A percentile compares a stretch with the other conserved stretches of the same genome.
phyloP scores from a whole-genome alignment of 352 stramenopile genomes.

The Nothophytophthora sp. region DNA sequence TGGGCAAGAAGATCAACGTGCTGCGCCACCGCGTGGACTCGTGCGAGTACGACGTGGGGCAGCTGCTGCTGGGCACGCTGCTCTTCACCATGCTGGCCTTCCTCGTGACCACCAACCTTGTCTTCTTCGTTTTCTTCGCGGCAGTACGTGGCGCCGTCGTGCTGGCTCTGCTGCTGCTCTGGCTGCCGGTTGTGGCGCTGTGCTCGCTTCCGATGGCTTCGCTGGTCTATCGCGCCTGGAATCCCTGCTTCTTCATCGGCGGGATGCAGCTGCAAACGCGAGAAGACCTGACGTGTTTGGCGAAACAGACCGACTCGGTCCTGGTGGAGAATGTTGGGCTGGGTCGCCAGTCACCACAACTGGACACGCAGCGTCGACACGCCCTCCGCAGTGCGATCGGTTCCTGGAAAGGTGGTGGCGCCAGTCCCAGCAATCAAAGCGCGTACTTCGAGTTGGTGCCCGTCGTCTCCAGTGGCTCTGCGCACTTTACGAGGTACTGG shows the following conservation, averaged over 20 bases:
- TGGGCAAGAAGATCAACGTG: constrained; percentile 95
- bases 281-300: not conserved
- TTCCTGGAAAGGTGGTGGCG: constrained; percentile 11
- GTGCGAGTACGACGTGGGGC: constrained; percentile 90
- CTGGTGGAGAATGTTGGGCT: constrained; percentile 22
- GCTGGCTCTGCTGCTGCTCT: constrained; percentile 36
- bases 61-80: constrained; percentile 93
- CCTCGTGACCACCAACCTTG: constrained; percentile 92
- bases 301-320: not conserved
- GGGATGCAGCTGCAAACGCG: constrained; percentile 31
- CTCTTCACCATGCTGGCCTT: constrained; percentile 93
- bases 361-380: constrained; percentile 22
- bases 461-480: constrained; percentile 15
- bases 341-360: constrained; percentile 5
- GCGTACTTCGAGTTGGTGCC: constrained; percentile 26
- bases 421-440: not conserved
- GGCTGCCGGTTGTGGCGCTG: constrained; percentile 54
- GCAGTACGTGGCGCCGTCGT: constrained; percentile 65
- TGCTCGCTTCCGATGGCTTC: constrained; percentile 51
- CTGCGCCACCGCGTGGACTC: constrained; percentile 92
- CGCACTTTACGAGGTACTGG: constrained; percentile 38
- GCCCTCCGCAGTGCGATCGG: constrained; percentile 16
- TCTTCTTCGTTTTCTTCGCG: constrained; percentile 94
- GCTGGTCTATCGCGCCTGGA: constrained; percentile 38
- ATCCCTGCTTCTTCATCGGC: constrained; percentile 37